Conservation (phyloP, 2,329 filamentous ascomycete species). For the Arthrobotrys conoides region DNA sequence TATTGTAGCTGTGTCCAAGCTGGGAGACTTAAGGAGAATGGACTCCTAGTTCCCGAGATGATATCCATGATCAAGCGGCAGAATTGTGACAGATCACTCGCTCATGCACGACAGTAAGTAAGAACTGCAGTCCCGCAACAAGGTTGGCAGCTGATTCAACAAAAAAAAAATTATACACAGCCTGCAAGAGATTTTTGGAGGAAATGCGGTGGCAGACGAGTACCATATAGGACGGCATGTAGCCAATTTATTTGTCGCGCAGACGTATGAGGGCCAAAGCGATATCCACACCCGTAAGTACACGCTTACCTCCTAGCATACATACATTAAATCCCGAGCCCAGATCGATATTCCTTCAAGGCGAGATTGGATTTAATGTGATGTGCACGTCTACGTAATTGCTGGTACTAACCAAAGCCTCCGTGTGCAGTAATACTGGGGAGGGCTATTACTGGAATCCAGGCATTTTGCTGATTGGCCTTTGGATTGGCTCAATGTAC, state of each 20-base stretch:
- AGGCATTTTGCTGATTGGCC: conserved; percentile 74
- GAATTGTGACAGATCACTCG: conserved; percentile 92
- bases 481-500: neutral
- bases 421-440: conserved; percentile 73
- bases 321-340: neutral
- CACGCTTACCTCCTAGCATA: too few species aligned
- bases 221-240: conserved; percentile 96
- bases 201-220: conserved; percentile 98
- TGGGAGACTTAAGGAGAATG: conserved; percentile 90
- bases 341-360: too few species aligned
- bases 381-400: conserved; percentile 23
- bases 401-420: conserved; percentile 8
- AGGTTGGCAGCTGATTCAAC: neutral
- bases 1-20: conserved; percentile 78
- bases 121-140: neutral
- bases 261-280: conserved; percentile 98
- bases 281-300: conserved; percentile 87
- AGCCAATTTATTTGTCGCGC: conserved; percentile 94
- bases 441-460: conserved; percentile 79
- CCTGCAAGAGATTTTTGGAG: conserved; percentile 95
- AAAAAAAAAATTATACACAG: conserved; percentile 65
- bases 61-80: conserved; percentile 96
- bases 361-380: conserved; percentile 62
- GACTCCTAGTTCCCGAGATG: conserved; percentile 92
- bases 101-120: conserved; percentile 76